Evolutionary conservation across 108 stramenopile genomes (phyloP).

Genomic region (Nitzschia inconspicua): DNA sequence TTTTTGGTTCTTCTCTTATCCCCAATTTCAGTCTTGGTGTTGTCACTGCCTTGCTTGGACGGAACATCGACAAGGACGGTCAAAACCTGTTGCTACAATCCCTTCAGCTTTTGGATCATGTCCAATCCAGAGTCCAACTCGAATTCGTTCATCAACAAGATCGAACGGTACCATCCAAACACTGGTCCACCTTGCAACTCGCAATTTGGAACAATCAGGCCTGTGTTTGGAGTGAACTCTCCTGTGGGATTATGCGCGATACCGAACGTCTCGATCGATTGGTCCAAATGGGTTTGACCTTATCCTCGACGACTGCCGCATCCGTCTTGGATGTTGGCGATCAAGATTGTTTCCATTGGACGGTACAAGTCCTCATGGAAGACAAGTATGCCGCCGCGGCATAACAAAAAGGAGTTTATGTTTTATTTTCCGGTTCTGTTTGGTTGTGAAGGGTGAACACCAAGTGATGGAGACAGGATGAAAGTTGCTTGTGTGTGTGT

Average conservation of each 20-base stretch:
- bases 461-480: no score
- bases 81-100: not conserved
- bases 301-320: slow-evolving; percentile 11
- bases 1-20: no score
- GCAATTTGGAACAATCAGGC: slow-evolving; percentile 20
- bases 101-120: slow-evolving; percentile 9
- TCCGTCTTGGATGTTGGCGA: slow-evolving; percentile 8
- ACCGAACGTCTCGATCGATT: slow-evolving; percentile 1
- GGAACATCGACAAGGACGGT: not conserved
- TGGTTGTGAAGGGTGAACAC: no score
- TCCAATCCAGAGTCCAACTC: slow-evolving; percentile 3
- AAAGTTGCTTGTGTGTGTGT: no score
- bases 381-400: slow-evolving; percentile 18
- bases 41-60: slow-evolving; percentile 8
- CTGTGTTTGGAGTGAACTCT: slow-evolving; percentile 10
- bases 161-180: slow-evolving; percentile 12
- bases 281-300: slow-evolving; percentile 16
- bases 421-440: no score
- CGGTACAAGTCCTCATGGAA: slow-evolving; percentile 9
- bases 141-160: no score
- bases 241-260: slow-evolving; percentile 12
- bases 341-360: slow-evolving; percentile 20
- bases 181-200: slow-evolving; percentile 16
- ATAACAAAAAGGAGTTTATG: no score
- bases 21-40: no score